A percentile compares a stretch with the other conserved stretches of the same genome.
phyloP scores from a whole-genome alignment of 768 basidiomycete genomes.

The Mycena amicta region DNA sequence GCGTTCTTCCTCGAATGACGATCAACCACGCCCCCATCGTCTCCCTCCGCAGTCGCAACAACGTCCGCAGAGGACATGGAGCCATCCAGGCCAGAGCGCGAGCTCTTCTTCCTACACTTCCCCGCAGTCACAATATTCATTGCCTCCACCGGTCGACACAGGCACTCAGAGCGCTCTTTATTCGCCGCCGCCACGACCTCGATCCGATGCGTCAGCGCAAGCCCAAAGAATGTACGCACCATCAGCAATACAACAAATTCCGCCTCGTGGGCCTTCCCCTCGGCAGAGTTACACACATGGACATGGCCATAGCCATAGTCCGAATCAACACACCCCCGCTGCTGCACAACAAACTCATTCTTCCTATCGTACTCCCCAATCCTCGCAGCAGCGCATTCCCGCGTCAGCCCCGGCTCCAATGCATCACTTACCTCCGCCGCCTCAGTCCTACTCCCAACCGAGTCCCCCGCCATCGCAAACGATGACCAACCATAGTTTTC shows the following conservation, averaged over 20 bases:
- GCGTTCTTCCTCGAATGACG: not conserved
- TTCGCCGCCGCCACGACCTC: constrained; percentile 13
- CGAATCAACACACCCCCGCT: too few species aligned
- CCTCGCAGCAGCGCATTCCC: too few species aligned
- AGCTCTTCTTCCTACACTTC: not conserved
- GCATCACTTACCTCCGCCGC: constrained; percentile 6
- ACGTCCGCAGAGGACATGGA: not conserved
- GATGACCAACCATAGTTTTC: not conserved
- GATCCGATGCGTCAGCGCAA: constrained; percentile 9
- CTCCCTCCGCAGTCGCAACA: not conserved
- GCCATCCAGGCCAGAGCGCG: constrained; percentile 1
- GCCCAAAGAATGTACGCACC: constrained; percentile 4
- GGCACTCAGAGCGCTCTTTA: not conserved
- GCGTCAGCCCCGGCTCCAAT: not conserved
- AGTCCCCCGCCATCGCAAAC: constrained; percentile 9
- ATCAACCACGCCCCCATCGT: not conserved
- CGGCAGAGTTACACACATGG: too few species aligned
- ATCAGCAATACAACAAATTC: not conserved
- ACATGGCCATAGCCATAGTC: too few species aligned
- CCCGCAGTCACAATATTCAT: not conserved
- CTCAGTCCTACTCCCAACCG: constrained; percentile 7
- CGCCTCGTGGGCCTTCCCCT: not conserved
- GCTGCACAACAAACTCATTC: too few species aligned
- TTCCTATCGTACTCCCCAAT: too few species aligned
- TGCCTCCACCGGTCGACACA: not conserved